Conservation (phyloP, 1,284 basidiomycete genomes). For the Pseudozyma pruni region DNA sequence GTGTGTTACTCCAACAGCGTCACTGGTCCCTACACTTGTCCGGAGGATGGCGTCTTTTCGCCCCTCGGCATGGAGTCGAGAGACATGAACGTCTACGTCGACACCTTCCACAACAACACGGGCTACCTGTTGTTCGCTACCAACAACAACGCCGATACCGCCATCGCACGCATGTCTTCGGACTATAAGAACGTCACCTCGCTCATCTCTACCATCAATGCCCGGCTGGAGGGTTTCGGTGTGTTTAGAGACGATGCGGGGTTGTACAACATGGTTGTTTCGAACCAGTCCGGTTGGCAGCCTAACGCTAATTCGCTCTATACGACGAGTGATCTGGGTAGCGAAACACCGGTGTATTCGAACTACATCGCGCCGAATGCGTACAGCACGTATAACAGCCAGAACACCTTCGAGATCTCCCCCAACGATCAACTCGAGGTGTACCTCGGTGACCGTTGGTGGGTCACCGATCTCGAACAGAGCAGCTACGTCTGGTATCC, state of each 20-base stretch:
- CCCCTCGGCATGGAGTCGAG: slow-evolving; percentile 26
- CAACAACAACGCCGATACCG: slow-evolving; percentile 17
- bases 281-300: slow-evolving; percentile 22
- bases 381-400: slow-evolving; percentile 25
- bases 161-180: slow-evolving; percentile 11
- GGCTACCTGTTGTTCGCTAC: slow-evolving; percentile 32
- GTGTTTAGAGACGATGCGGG: slow-evolving; percentile 16
- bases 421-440: slow-evolving; percentile 15
- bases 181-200: slow-evolving; percentile 24
- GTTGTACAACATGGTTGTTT: slow-evolving; percentile 30
- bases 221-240: slow-evolving; percentile 25
- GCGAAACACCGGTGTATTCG: background rate
- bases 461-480: slow-evolving; percentile 16
- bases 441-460: slow-evolving; percentile 33
- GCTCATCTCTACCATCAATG: slow-evolving; percentile 3
- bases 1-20: slow-evolving; percentile 10
- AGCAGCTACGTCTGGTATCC: slow-evolving; percentile 31
- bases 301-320: slow-evolving; percentile 31
- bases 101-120: slow-evolving; percentile 7
- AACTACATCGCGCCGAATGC: slow-evolving; percentile 15
- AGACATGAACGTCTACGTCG: slow-evolving; percentile 37
- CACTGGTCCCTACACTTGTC: slow-evolving; percentile 23
- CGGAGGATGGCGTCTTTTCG: slow-evolving; percentile 12
- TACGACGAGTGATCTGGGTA: slow-evolving; percentile 10
- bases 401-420: slow-evolving; percentile 33